Conservation (phyloP, 352 stramenopile species). For the Sclerospora graminicola region DNA sequence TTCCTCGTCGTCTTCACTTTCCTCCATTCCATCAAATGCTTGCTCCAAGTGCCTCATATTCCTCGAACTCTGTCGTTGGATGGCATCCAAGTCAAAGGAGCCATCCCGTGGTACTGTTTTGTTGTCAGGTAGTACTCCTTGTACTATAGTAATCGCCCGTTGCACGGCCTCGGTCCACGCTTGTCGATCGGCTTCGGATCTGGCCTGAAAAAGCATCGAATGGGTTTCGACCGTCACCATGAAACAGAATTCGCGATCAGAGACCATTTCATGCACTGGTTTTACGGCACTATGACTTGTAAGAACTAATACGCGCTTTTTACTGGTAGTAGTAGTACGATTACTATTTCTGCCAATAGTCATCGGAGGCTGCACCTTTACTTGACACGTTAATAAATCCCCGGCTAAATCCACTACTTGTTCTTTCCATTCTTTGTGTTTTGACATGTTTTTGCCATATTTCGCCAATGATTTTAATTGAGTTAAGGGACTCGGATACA, state of each 20-base stretch:
- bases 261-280: conserved; percentile 47
- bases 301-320: conserved; percentile 33
- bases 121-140: conserved; percentile 37
- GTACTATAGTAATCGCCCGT: conserved; percentile 56
- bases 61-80: conserved; percentile 39
- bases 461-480: conserved; percentile 52
- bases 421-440: conserved; percentile 34
- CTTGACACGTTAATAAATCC: conserved; percentile 44
- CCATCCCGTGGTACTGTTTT: conserved; percentile 14
- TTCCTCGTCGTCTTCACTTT: conserved; percentile 10
- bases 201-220: conserved; percentile 58
- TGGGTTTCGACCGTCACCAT: conserved; percentile 47
- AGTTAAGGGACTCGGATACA: conserved; percentile 40
- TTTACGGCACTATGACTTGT: conserved; percentile 44
- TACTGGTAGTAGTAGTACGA: conserved; percentile 6
- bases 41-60: conserved; percentile 38
- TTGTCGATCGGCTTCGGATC: conserved; percentile 30
- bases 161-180: conserved; percentile 55
- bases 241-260: conserved; percentile 58
- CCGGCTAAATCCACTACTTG: conserved; percentile 56
- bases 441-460: conserved; percentile 26
- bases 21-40: conserved; percentile 21
- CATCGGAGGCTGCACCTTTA: conserved; percentile 15
- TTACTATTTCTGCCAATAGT: conserved; percentile 5
- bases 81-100: conserved; percentile 39